These are phyloP conservation scores for Metschnikowia arizonensis DNA, from an alignment of 805 yeast species.

Conservation along the genomic window DNA sequence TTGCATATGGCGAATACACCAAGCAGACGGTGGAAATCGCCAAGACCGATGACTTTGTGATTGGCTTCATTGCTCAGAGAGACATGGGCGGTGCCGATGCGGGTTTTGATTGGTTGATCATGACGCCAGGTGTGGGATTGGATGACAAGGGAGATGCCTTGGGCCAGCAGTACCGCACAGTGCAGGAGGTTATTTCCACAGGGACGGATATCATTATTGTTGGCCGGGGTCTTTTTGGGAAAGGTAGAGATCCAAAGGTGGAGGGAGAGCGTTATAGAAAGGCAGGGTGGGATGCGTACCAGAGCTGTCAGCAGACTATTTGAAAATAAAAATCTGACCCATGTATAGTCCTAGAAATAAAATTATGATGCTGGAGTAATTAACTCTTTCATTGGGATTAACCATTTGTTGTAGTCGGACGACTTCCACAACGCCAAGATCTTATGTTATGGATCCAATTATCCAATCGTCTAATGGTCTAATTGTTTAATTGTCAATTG, in stretches of 20 bases:
- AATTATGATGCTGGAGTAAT: too few relatives aligned
- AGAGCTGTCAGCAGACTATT: slow-evolving; percentile 22
- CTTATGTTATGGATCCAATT: too few relatives aligned
- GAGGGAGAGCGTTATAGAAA: slow-evolving; percentile 86
- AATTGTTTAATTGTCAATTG: too few relatives aligned
- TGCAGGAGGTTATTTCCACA: slow-evolving; percentile 70
- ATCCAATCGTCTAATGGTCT: too few relatives aligned
- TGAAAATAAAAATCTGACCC: too few relatives aligned
- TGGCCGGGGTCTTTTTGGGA: slow-evolving; percentile 95
- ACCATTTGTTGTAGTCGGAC: too few relatives aligned
- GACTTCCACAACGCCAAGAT: too few relatives aligned
- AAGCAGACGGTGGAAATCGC: slow-evolving; percentile 81
- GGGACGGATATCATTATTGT: slow-evolving; percentile 97
- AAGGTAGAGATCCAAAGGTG: slow-evolving; percentile 83
- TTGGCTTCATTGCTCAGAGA: slow-evolving; percentile 94
- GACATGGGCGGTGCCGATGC: slow-evolving; percentile 79
- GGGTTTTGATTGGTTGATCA: slow-evolving; percentile 90
- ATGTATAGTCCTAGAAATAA: too few relatives aligned
- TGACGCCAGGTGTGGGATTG: slow-evolving; percentile 98
- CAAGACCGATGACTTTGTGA: slow-evolving; percentile 81
- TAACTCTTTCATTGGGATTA: too few relatives aligned
- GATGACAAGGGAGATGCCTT: slow-evolving; percentile 94
- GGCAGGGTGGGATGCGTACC: slow-evolving; percentile 95
- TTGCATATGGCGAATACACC: slow-evolving; percentile 92
- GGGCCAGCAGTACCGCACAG: slow-evolving; percentile 97